Percentiles rank a stretch among this genome's conserved stretches.
Conservation (phyloP, 23 red algal species). For the Gracilaria vermiculophylla region DNA sequence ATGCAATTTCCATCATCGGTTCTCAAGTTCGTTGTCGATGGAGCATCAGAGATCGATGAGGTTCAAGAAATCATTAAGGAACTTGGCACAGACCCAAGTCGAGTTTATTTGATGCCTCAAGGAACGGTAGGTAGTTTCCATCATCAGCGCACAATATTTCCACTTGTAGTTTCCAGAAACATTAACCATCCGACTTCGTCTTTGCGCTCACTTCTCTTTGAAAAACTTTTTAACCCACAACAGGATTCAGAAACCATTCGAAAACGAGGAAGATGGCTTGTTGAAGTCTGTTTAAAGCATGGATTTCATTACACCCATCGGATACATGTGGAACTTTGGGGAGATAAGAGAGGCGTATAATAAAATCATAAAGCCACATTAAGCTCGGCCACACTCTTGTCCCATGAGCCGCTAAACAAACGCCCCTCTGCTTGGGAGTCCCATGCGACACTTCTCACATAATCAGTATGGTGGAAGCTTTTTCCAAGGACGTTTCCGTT, state of each 20-base stretch:
- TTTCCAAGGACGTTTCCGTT: constrained; percentile 30
- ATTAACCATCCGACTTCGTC: background rate
- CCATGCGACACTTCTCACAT: constrained; percentile 84
- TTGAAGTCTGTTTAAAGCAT: constrained; percentile 57
- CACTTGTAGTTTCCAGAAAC: background rate
- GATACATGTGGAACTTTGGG: constrained; percentile 94
- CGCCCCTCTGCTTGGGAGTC: constrained; percentile 37
- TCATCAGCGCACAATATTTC: background rate
- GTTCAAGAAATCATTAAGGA: constrained; percentile 53
- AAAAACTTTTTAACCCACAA: background rate
- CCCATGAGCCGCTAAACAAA: constrained; percentile 78
- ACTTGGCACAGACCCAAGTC: constrained; percentile 27
- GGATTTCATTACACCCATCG: constrained; percentile 93
- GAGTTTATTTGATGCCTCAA: constrained; percentile 96
- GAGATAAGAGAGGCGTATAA: constrained; percentile 88
- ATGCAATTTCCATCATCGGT: constrained; percentile 42
- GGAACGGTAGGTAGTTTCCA: constrained; percentile 65
- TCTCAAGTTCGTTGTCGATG: constrained; percentile 91
- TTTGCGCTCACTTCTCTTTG: background rate
- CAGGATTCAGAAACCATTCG: constrained; percentile 64
- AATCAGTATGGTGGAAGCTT: constrained; percentile 77
- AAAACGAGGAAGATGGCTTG: constrained; percentile 77
- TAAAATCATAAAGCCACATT: constrained; percentile 29
- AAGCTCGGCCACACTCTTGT: constrained; percentile 76
- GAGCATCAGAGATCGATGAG: constrained; percentile 73